Evolutionary conservation across 2,329 filamentous ascomycete genomes (phyloP), one percentile per base, ranked within the genome.

Genomic region (Mycogone perniciosa): DNA sequence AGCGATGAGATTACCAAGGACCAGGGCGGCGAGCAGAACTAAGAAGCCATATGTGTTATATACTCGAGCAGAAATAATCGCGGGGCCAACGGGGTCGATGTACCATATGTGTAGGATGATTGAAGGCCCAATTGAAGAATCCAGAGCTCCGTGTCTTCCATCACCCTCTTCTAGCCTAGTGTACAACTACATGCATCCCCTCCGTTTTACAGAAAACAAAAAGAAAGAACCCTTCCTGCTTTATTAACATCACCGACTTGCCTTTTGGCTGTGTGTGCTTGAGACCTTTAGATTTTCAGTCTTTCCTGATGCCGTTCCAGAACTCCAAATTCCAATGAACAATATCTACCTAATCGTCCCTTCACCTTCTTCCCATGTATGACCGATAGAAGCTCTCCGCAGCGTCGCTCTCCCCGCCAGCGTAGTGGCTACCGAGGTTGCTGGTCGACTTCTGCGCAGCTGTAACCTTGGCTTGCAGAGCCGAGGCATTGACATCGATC

Each of bases 371-470:
- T 38, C 86, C 88, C 75, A 89, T 84, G 71, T 89, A 95, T 50
- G 89, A 95, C 45, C 88, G 81, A 67, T 93, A 95, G 70, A 97
- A 96, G 67, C 89, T 88, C 64, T 96, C 90, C 1, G 88, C 85
- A 11, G 86, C 85, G 63, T 88, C 85, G 52, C 77, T 81, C 54
- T 88, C 85, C 7, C 76, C 72, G 8, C 78, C 79, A 20, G 76
- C 77, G 56, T 81, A 78, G 52, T 77, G 76, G 57, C 71, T 75
- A 52, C 77, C 76, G 55, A 85, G 69, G 55, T 74, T 78, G 62
- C 82, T 83, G 62, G 82, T 84, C 34, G 88, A 81, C 70, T 91
- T 91, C 66, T 96, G 90, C 27, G 91, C 88, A 31, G 85, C 81
- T 5, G 76, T 72, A 46, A 97, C 88, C 77, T 95, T 95, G 53